Base-by-base conservation (phyloP, 2,329 filamentous ascomycete genomes). In the Neofusicoccum umdonicola region DNA sequence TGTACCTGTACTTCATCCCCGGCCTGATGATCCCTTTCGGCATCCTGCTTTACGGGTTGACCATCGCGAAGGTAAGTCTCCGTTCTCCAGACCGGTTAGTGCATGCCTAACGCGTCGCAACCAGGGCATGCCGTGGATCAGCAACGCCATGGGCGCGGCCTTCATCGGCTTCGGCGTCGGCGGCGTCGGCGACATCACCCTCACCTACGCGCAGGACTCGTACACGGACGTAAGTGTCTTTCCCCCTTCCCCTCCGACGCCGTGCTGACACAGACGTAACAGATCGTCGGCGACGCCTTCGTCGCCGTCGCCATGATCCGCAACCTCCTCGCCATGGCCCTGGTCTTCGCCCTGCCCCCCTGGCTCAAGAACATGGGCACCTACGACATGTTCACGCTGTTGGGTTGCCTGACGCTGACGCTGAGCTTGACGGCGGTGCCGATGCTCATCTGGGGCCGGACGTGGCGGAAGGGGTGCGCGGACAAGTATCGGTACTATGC, bases 281-380 rank as follows among this genome's bases (percentile, higher is more conserved):
- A 83, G 74, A 80, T 84, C 42, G 74, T 84, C 45, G 81, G 77
- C 4, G 81, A 84, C 64, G 77, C 80, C 0, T 70, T 84, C 5
- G 79, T 82, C 3, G 78, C 72, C 0, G 72, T 84, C 1, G 79
- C 79, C 0, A 78, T 84, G 63, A 69, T 80, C 11, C 77, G 82
- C 0, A 84, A 84, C 58, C 63, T 73, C 2, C 74, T 83, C 48
- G 74, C 74, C 17, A 81, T 78, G 1, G 73, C 77, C 15, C 77
- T 83, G 48, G 76, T 83, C n/a, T 83, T 84, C 66, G 78, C 77
- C 0, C 71, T 83, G 27, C 72, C 76, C 0, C 77, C 79, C 0
- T 83, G 81, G 78, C 74, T 77, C 9, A 68, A 69, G 17, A 69
- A 65, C 1, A 73, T 80, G 27, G 79, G 79, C 6, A 68, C 80